Conservation (phyloP, 2,329 filamentous ascomycete species). For the Botrytis sinoallii region DNA sequence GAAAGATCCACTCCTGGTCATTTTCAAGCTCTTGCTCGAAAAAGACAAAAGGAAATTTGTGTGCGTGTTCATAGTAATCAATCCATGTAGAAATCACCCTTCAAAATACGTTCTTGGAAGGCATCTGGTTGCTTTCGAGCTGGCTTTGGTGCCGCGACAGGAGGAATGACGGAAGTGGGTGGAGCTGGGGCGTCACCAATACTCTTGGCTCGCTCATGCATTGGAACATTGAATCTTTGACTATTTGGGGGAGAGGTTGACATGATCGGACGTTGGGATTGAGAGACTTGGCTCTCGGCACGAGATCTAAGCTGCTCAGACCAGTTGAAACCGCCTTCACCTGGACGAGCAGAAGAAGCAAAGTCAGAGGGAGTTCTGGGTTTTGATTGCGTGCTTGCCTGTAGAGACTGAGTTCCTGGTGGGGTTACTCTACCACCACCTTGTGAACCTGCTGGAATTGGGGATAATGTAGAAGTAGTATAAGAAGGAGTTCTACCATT, state of each 20-base stretch:
- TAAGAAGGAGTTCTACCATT: slow-evolving; percentile 37
- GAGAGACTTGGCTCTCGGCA: slow-evolving; percentile 72
- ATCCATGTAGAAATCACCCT: slow-evolving; percentile 98
- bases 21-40: slow-evolving; percentile 1
- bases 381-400: slow-evolving; percentile 58
- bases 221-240: slow-evolving; percentile 34
- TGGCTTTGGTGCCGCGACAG: slow-evolving; percentile 43
- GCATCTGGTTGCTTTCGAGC: slow-evolving; percentile 73
- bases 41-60: slow-evolving; percentile 5
- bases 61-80: slow-evolving; percentile 41
- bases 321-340: slow-evolving; percentile 88
- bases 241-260: slow-evolving; percentile 48
- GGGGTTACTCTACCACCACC: slow-evolving; percentile 31
- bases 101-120: slow-evolving; percentile 94
- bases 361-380: slow-evolving; percentile 64
- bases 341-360: slow-evolving; percentile 65
- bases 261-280: slow-evolving; percentile 54
- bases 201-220: slow-evolving; percentile 68
- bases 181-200: slow-evolving; percentile 61
- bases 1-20: not conserved
- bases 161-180: slow-evolving; percentile 44
- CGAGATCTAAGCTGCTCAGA: slow-evolving; percentile 91
- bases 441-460: slow-evolving; percentile 31
- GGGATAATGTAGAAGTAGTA: slow-evolving; percentile 31
- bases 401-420: slow-evolving; percentile 36